Conservation (phyloP, 495 filamentous ascomycete species). For the Daldinia decipiens region DNA sequence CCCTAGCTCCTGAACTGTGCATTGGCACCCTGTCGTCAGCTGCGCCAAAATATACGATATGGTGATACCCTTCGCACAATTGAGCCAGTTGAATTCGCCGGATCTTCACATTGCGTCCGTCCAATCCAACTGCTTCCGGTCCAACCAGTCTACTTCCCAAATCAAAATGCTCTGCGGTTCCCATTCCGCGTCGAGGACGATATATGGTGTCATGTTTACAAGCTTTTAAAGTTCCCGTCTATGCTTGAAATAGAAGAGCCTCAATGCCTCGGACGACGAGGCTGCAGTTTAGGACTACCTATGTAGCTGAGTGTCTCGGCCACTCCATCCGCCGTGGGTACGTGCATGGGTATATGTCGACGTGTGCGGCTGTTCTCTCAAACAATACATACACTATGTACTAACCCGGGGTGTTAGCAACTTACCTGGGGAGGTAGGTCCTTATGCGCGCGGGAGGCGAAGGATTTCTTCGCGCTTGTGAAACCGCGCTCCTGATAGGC, state of each 20-base stretch:
- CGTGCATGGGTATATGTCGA: constrained; percentile 7
- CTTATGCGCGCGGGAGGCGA: constrained; percentile 39
- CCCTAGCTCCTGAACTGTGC: constrained; percentile 44
- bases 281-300: constrained; percentile 25
- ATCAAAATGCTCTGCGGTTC: constrained; percentile 35
- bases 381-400: too few species aligned
- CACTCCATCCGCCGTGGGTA: constrained; percentile 14
- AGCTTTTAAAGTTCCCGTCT: constrained; percentile 4
- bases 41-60: constrained; percentile 43
- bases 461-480: constrained; percentile 35
- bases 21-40: constrained; percentile 42
- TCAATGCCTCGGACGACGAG: constrained; percentile 26
- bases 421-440: constrained; percentile 24
- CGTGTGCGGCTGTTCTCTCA: constrained; percentile 15
- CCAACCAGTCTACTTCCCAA: constrained; percentile 29
- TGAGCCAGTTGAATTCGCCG: constrained; percentile 40
- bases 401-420: constrained; percentile 16
- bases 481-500: constrained; percentile 26
- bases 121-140: constrained; percentile 29
- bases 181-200: constrained; percentile 18
- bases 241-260: constrained; percentile 33
- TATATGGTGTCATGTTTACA: constrained; percentile 33
- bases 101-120: constrained; percentile 39
- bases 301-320: constrained; percentile 11
- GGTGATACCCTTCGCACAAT: constrained; percentile 43